phyloP scores from a whole-genome alignment of 1,139 yeast genomes.

The Kodamaea arcana region DNA sequence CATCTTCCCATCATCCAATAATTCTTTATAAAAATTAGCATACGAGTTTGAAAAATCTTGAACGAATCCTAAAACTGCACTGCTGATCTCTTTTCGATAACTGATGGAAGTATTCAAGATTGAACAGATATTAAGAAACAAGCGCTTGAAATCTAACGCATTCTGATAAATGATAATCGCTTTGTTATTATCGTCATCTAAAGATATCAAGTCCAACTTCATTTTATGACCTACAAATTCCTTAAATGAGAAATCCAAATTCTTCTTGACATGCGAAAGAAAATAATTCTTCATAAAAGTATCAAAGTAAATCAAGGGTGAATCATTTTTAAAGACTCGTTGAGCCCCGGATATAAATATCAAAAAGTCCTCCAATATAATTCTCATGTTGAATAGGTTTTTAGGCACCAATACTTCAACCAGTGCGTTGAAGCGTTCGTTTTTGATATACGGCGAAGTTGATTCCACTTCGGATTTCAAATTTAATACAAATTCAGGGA shows the following conservation, averaged over 20 bases:
- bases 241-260: constrained; percentile 38
- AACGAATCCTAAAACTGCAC: constrained; percentile 37
- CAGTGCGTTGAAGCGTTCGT: constrained; percentile 48
- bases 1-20: constrained; percentile 22
- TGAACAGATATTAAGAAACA: constrained; percentile 50
- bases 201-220: constrained; percentile 18
- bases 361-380: constrained; percentile 60
- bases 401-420: constrained; percentile 71
- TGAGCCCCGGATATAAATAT: constrained; percentile 40
- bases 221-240: constrained; percentile 27
- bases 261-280: constrained; percentile 59
- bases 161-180: constrained; percentile 36
- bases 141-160: constrained; percentile 50
- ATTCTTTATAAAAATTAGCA: constrained; percentile 26
- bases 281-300: constrained; percentile 63
- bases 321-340: not conserved
- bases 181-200: constrained; percentile 10
- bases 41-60: constrained; percentile 30
- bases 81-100: constrained; percentile 50
- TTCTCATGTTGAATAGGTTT: constrained; percentile 77
- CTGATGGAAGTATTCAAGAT: constrained; percentile 59
- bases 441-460: constrained; percentile 53
- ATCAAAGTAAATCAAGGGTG: constrained; percentile 50
- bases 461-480: constrained; percentile 11
- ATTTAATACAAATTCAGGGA: constrained; percentile 55